Percentiles rank a stretch among this genome's conserved stretches.
phyloP scores from a whole-genome alignment of 768 basidiomycete genomes.

The Amanita phalloides region DNA sequence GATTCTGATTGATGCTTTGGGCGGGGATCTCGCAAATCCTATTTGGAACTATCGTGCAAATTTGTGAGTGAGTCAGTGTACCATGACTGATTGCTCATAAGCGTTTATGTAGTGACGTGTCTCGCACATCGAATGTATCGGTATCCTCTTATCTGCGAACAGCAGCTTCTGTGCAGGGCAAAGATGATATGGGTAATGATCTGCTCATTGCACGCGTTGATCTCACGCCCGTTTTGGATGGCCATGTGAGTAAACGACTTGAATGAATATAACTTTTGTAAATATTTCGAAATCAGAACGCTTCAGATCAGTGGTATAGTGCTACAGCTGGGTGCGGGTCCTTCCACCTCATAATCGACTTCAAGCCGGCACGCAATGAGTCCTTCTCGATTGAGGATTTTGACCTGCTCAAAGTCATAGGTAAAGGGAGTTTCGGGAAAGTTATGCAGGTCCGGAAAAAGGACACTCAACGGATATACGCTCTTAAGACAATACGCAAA shows the following conservation, averaged over 20 bases:
- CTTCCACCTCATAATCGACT: constrained; percentile 94
- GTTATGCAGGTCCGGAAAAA: constrained; percentile 99
- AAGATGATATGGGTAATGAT: constrained; percentile 97
- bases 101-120: constrained; percentile 66
- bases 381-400: constrained; percentile 93
- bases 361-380: constrained; percentile 78
- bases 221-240: constrained; percentile 74
- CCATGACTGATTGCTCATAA: not conserved
- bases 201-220: constrained; percentile 89
- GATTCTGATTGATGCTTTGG: constrained; percentile 90
- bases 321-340: constrained; percentile 80
- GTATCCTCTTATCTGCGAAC: constrained; percentile 90
- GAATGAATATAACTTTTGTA: not conserved
- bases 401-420: constrained; percentile 94
- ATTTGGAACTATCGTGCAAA: constrained; percentile 95
- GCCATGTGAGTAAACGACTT: constrained; percentile 39
- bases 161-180: constrained; percentile 54
- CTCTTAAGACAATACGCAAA: constrained; percentile 96
- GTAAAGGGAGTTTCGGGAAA: constrained; percentile 96
- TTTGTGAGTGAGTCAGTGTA: constrained; percentile 52
- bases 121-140: constrained; percentile 84
- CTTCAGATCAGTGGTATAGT: constrained; percentile 85
- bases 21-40: constrained; percentile 83
- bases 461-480: constrained; percentile 96
- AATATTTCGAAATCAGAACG: constrained; percentile 35